Base-by-base conservation (phyloP, 2,329 filamentous ascomycete species). In the Corniculantispora saksenae region DNA sequence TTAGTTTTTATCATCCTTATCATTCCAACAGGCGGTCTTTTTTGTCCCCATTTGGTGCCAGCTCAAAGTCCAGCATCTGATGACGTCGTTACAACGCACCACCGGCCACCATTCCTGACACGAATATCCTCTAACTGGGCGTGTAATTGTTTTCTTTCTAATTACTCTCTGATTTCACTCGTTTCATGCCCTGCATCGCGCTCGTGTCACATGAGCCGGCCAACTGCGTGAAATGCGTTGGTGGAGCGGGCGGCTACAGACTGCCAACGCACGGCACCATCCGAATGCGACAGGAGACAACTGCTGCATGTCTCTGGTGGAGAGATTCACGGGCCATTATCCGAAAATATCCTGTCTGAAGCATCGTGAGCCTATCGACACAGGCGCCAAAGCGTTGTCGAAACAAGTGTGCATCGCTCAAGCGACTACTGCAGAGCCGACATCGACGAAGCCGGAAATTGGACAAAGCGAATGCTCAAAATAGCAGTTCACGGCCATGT, bases 361-460 rank as follows among this genome's bases (percentile, higher is more conserved):
- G 60, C 50, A 56, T 56, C 40, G 60, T 38, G 60, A 56, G 60
- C 60, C 60, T 56, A 63, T 63, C 25, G n/a, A 27, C 19, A 19
- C 32, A 48, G 19, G 60, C 50, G 40, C 60, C 38, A 23, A 12
- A 12, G 19, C 21, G 19, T 6, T 2, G 25, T 23, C 35, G 51
- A 63, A 56, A 63, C 60, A 53, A 27, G 19, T 43, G 47, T 23
- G 38, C 29, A 35, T 55, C 48, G 19, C 58, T 21, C 25, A 27
- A 12, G n/a, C 38, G 23, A 17, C 19, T 10, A 15, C 17, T 23
- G 7, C 21, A 17, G 23, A 15, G 21, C 3, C 29, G 38, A 19
- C 3, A 23, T 38, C 17, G 10, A 47, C 1, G 6, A 25, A 45
- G 3, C n/a, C 60, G 32, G 19, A 19, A 25, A 25, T 32, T 27